Base-by-base conservation (phyloP, 306 rosid species). In the Trifolium fragiferum region DNA sequence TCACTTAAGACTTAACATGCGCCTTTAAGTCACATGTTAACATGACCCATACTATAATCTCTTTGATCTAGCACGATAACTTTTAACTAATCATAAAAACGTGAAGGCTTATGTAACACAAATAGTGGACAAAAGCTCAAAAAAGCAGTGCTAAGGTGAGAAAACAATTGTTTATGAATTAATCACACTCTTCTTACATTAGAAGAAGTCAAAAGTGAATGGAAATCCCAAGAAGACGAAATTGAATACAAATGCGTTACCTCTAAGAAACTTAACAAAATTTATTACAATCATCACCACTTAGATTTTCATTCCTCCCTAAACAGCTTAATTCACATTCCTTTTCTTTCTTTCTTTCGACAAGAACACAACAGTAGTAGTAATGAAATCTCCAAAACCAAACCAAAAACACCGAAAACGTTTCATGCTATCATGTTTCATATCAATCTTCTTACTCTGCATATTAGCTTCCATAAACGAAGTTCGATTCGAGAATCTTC, bases 391-490 rank as follows among this genome's bases (percentile, higher is more conserved):
- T 10, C 10, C 82, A 13, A 84, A 76, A 83, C 58, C 69, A 8
- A 86, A 87, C 38, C 68, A 55, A 5, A 75, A 83, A 33, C 70
- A 87, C 38, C 68, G 59, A 5, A 75, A 83, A 33, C 70, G 85
- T 15, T 94, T 92, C 51, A 18, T 86, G 10, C 30, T 92, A 10
- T 72, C 72, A 10, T 87, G 87, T 11, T 71, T 92, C 80, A 62
- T 78, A 76, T 53, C 89, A 81, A 76, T 92, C 53, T 30, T 86
- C 75, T 88, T 86, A 79, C 94, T 94, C 58, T 90, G 97, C 66
- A 65, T 82, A 50, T 50, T 92, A 0, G 95, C 95, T 68, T 87
- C 90, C 44, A 87, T 94, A 5, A 90, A 90, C 75, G 93, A 90
- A 78, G 76, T 82, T 19, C 88, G 96, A 19, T 84, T 86, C 72